These are phyloP conservation scores for Metschnikowia vanudenii DNA, from an alignment of 805 yeast genomes.

Conservation along the genomic window DNA sequence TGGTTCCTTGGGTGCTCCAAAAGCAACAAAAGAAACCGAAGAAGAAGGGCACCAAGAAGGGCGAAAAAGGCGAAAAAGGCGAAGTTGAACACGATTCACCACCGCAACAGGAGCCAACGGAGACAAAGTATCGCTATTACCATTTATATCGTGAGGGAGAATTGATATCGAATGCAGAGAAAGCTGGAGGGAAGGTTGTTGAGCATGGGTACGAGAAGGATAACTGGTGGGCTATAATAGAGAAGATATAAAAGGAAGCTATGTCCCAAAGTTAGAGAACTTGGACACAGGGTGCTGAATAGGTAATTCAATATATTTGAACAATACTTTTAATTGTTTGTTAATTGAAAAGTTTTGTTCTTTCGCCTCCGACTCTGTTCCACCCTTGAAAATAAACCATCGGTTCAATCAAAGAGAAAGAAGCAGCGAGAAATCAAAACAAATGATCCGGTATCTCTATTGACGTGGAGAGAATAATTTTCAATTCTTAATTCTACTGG, in stretches of 20 bases:
- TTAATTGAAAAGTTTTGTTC: no score
- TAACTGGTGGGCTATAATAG: slow-evolving; percentile 75
- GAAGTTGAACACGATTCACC: background rate
- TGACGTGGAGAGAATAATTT: no score
- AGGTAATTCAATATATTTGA: background rate
- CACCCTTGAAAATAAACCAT: no score
- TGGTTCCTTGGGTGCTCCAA: slow-evolving; percentile 93
- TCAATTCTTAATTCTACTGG: no score
- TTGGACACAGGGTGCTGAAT: background rate
- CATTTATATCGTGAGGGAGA: slow-evolving; percentile 88
- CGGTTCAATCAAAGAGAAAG: no score
- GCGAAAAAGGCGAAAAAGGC: background rate
- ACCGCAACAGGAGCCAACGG: slow-evolving; percentile 3
- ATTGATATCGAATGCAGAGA: slow-evolving; percentile 61
- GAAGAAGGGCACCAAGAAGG: slow-evolving; percentile 40
- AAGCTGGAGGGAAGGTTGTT: slow-evolving; percentile 69
- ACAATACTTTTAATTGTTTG: no score
- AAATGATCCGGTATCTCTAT: no score
- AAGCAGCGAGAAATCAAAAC: no score
- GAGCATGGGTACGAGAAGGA: slow-evolving; percentile 86
- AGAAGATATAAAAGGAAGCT: slow-evolving; percentile 2
- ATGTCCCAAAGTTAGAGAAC: background rate
- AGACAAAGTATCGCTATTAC: slow-evolving; percentile 77
- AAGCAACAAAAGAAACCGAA: slow-evolving; percentile 37
- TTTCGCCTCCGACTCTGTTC: no score